phyloP scores from a whole-genome alignment of 148 eudicot genomes.

The Vaccinium myrtillus region DNA sequence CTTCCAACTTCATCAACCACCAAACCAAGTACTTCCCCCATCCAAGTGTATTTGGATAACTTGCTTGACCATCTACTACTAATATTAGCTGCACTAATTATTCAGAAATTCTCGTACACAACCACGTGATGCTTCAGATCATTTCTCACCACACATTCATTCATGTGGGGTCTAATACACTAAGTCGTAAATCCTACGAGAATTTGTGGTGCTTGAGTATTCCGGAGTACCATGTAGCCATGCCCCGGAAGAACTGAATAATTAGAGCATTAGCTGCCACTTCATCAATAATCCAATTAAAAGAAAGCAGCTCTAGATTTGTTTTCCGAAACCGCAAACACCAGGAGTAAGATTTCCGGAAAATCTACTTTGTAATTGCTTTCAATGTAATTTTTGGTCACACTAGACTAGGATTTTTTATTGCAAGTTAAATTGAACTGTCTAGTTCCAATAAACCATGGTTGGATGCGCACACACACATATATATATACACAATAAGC shows the following conservation, averaged over 20 bases:
- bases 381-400: not conserved
- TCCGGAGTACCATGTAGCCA: too few species aligned
- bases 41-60: not conserved
- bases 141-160: too few species aligned
- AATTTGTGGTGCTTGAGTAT: too few species aligned
- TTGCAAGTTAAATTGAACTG: not conserved
- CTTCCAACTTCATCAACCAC: slow-evolving; percentile 3
- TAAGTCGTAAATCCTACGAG: too few species aligned
- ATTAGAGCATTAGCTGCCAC: not conserved
- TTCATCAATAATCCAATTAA: not conserved
- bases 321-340: not conserved
- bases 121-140: too few species aligned
- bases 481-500: too few species aligned
- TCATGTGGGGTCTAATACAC: too few species aligned
- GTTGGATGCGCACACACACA: not conserved
- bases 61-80: not conserved
- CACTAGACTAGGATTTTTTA: not conserved
- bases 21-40: not conserved
- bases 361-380: not conserved
- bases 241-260: too few species aligned
- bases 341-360: too few species aligned
- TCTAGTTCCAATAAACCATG: not conserved
- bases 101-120: too few species aligned
- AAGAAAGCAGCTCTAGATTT: not conserved
- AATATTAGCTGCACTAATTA: too few species aligned